Percentiles rank a stretch among this genome's conserved stretches.
These are phyloP conservation scores for Pulveroboletus sp. DNA, from an alignment of 1,284 basidiomycete genomes.

Conservation along the genomic window DNA sequence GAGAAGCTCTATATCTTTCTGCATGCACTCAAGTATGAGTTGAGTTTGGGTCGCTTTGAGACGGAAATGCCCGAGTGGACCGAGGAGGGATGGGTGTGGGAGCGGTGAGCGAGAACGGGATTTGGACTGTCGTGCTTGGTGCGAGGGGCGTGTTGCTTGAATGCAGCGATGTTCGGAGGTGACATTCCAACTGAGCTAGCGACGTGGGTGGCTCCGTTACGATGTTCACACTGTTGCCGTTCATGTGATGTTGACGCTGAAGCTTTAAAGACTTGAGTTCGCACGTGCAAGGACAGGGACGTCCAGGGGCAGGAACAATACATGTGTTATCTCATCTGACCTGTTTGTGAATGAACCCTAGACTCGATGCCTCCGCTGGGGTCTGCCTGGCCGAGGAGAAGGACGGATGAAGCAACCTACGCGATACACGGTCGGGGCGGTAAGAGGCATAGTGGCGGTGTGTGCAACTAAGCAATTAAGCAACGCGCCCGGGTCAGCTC, in stretches of 20 bases:
- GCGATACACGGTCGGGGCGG: too few relatives aligned
- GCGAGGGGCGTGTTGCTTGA: background rate
- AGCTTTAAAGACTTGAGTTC: too few relatives aligned
- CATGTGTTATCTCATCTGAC: too few relatives aligned
- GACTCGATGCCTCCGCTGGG: too few relatives aligned
- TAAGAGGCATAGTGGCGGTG: too few relatives aligned
- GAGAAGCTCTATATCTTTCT: constrained; percentile 92
- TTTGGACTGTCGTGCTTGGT: background rate
- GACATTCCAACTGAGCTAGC: background rate
- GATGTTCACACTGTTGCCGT: background rate
- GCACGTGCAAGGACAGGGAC: too few relatives aligned
- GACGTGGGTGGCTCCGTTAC: background rate
- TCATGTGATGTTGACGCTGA: background rate
- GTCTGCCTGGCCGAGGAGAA: too few relatives aligned
- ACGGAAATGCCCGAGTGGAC: constrained; percentile 79
- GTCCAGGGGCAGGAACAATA: too few relatives aligned
- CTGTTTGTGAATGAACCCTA: too few relatives aligned
- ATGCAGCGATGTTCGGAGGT: background rate
- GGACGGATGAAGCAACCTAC: too few relatives aligned
- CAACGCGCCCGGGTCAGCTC: too few relatives aligned
- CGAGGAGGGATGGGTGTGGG: constrained; percentile 63
- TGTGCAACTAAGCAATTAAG: too few relatives aligned
- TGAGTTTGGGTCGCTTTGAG: constrained; percentile 71
- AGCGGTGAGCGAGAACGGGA: constrained; percentile 25
- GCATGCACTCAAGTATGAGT: constrained; percentile 84